These are phyloP conservation scores for Pelargonium myrrhifolium DNA, from an alignment of 441 rosid genomes.

Conservation along the genomic window DNA sequence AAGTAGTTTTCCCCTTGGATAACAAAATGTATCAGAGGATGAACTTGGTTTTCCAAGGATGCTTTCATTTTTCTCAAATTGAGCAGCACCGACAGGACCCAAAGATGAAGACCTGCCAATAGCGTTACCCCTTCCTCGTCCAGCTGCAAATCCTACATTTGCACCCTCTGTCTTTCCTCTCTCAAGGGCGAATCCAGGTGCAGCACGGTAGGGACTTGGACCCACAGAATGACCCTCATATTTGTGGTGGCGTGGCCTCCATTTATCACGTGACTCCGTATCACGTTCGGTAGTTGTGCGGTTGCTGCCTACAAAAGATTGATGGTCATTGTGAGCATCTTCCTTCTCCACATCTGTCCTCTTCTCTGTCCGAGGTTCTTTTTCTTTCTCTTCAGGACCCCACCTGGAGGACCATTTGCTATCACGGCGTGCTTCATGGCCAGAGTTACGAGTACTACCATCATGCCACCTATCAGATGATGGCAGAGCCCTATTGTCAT, in stretches of 20 bases:
- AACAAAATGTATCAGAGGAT: conserved; percentile 33
- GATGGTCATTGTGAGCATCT: conserved; percentile 45
- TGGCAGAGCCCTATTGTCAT: conserved; percentile 45
- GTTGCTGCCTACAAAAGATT: conserved; percentile 31
- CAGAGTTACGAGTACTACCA: conserved; percentile 33
- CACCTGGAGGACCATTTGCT: conserved; percentile 94
- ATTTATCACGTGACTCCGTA: conserved; percentile 78
- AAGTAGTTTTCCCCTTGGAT: conserved; percentile 84
- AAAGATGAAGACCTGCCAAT: conserved; percentile 34
- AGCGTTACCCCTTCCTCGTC: conserved; percentile 63
- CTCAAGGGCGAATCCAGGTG: conserved; percentile 81
- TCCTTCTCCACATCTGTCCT: conserved; percentile 59
- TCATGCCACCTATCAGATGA: conserved; percentile 72
- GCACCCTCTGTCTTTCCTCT: conserved; percentile 54
- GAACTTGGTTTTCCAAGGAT: conserved; percentile 28
- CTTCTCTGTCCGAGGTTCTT: conserved; percentile 60
- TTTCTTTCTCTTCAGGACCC: conserved; percentile 98
- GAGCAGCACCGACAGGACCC: conserved; percentile 20
- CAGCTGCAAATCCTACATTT: conserved; percentile 55
- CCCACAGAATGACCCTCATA: conserved; percentile 43
- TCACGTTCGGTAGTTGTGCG: conserved; percentile 60
- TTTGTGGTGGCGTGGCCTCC: conserved; percentile 84
- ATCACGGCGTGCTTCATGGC: conserved; percentile 61
- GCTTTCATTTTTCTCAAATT: conserved; percentile 19
- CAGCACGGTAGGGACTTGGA: conserved; percentile 52